Evolutionary conservation across 345 rosid species (phyloP).

Genomic region (Mallotus nudiflorus): DNA sequence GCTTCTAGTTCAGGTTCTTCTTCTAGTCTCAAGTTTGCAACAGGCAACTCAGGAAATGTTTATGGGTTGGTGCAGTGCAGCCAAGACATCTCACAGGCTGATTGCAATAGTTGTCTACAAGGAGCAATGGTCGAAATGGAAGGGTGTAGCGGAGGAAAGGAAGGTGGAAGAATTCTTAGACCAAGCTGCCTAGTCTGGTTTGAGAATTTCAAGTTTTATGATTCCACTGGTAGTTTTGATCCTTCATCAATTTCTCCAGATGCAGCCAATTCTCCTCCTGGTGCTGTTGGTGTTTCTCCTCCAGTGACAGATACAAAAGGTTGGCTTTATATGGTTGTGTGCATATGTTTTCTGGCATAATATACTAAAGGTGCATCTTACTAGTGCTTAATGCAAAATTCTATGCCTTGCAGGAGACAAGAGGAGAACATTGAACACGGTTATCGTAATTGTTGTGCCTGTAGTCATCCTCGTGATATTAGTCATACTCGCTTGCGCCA

Average conservation of each 20-base stretch:
- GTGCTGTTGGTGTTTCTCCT: neutral
- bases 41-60: neutral
- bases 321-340: neutral
- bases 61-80: slow-evolving; percentile 47
- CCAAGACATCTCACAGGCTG: slow-evolving; percentile 37
- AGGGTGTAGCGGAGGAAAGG: slow-evolving; percentile 24
- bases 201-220: slow-evolving; percentile 39
- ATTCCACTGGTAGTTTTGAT: no score
- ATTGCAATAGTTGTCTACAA: slow-evolving; percentile 39
- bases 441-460: neutral
- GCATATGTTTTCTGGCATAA: neutral
- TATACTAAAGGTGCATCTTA: neutral
- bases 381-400: neutral
- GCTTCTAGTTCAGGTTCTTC: slow-evolving; percentile 21
- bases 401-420: neutral
- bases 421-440: neutral
- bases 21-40: slow-evolving; percentile 33
- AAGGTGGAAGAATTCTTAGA: slow-evolving; percentile 34
- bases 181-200: slow-evolving; percentile 45
- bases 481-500: neutral
- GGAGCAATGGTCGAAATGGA: slow-evolving; percentile 5
- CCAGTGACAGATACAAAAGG: neutral
- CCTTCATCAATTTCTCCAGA: slow-evolving; percentile 15
- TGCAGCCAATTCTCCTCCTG: neutral
- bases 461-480: neutral